Evolutionary conservation across 306 rosid species (phyloP).

Genomic region (Ormosia emarginata): DNA sequence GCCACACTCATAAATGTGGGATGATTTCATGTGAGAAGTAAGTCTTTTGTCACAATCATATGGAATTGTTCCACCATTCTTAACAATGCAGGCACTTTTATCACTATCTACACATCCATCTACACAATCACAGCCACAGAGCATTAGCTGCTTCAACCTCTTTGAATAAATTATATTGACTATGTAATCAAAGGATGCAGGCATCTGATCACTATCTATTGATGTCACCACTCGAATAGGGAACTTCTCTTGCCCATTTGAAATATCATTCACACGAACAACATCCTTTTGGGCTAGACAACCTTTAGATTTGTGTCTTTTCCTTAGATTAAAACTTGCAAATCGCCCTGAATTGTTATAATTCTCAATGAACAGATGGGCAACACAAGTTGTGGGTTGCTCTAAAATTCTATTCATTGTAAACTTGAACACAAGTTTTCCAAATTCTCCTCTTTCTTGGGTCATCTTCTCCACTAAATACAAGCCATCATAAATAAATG

Average conservation of each 20-base stretch:
- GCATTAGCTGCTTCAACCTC: not conserved
- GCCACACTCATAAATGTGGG: constrained; percentile 35
- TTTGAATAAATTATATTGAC: not conserved
- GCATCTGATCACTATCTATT: not conserved
- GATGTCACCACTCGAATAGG: constrained; percentile 24
- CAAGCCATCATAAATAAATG: constrained; percentile 35
- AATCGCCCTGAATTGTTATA: not conserved
- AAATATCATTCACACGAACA: constrained; percentile 24
- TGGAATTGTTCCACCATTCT: constrained; percentile 22
- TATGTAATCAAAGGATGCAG: constrained; percentile 16
- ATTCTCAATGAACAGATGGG: not conserved
- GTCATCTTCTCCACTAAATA: constrained; percentile 17
- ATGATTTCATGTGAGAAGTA: not conserved
- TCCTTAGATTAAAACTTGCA: not conserved
- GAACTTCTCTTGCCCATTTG: constrained; percentile 32
- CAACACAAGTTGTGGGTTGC: not conserved
- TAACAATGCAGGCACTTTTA: constrained; percentile 28
- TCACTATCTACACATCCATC: constrained; percentile 5
- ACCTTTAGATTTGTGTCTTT: not conserved
- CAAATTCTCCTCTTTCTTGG: constrained; percentile 29
- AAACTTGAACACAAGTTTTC: constrained; percentile 39
- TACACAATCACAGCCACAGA: constrained; percentile 15
- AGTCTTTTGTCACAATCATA: constrained; percentile 5
- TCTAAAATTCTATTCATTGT: not conserved
- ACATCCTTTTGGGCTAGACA: not conserved